Percentiles rank a stretch among this genome's conserved stretches.
Conservation (phyloP, 2,329 filamentous ascomycete species). For the Ceratocystis destructans region DNA sequence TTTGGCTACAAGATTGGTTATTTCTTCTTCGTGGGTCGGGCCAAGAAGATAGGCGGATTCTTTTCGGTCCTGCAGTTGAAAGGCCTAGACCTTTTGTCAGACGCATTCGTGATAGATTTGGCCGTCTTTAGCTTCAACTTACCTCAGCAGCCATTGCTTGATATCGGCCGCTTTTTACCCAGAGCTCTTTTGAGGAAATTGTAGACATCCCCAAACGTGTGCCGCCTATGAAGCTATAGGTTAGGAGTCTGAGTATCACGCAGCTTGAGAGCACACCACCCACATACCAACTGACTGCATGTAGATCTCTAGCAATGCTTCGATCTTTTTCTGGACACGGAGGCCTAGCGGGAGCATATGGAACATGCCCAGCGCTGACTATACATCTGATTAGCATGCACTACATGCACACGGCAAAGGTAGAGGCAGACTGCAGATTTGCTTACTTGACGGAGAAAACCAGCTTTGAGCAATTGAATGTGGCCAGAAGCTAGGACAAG, state of each 20-base stretch:
- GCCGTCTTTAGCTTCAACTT: neutral
- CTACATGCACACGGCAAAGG: neutral
- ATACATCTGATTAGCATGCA: constrained; percentile 10
- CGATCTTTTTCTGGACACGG: constrained; percentile 77
- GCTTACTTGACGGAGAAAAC: constrained; percentile 57
- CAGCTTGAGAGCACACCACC: neutral
- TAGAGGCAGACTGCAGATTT: constrained; percentile 15
- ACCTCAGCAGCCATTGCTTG: constrained; percentile 60
- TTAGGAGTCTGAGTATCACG: neutral
- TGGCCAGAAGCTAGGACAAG: constrained; percentile 16
- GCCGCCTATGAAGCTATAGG: constrained; percentile 39
- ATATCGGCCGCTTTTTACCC: constrained; percentile 73
- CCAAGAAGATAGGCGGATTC: constrained; percentile 61
- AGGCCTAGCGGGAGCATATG: constrained; percentile 80
- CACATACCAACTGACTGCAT: constrained; percentile 58
- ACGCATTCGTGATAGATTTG: neutral
- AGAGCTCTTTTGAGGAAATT: constrained; percentile 71
- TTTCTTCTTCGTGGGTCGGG: constrained; percentile 94
- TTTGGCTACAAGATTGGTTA: constrained; percentile 64
- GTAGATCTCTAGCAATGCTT: constrained; percentile 71
- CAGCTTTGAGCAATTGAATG: constrained; percentile 40
- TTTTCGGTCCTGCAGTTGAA: constrained; percentile 68
- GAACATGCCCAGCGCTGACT: constrained; percentile 82
- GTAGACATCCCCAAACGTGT: constrained; percentile 73
- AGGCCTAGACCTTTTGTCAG: constrained; percentile 41